Evolutionary conservation across 1,284 basidiomycete genomes (phyloP).

Genomic region (Malassezia arunalokei): DNA sequence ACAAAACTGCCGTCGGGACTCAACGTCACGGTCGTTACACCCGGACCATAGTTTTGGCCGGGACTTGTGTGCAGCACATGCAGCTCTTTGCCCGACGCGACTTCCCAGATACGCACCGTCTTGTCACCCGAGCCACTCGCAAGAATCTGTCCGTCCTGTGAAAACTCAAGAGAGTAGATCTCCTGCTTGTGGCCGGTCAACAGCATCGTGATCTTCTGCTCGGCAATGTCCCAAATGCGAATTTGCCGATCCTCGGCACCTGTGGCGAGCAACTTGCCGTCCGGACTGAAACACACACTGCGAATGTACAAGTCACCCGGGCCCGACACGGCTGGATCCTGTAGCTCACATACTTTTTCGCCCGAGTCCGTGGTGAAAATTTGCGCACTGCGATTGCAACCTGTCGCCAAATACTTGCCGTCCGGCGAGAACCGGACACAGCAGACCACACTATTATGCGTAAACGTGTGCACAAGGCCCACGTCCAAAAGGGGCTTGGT

Average conservation of each 20-base stretch:
- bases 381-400: slow-evolving; percentile 78
- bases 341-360: slow-evolving; percentile 55
- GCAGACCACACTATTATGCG: slow-evolving; percentile 76
- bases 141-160: slow-evolving; percentile 64
- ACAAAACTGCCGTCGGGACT: slow-evolving; percentile 68
- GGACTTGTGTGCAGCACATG: slow-evolving; percentile 43
- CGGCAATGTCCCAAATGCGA: slow-evolving; percentile 63
- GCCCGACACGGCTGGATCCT: slow-evolving; percentile 51
- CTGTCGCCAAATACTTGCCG: slow-evolving; percentile 75
- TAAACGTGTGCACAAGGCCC: slow-evolving; percentile 72
- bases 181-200: slow-evolving; percentile 78
- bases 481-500: slow-evolving; percentile 72
- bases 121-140: slow-evolving; percentile 82
- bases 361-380: slow-evolving; percentile 81
- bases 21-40: slow-evolving; percentile 62
- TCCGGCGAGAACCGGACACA: slow-evolving; percentile 81
- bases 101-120: slow-evolving; percentile 79
- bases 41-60: slow-evolving; percentile 51
- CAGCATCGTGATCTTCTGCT: slow-evolving; percentile 53
- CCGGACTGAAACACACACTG: slow-evolving; percentile 42
- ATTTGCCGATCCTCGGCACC: slow-evolving; percentile 45
- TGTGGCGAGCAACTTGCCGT: slow-evolving; percentile 41
- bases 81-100: slow-evolving; percentile 52
- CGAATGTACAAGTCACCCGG: slow-evolving; percentile 41
- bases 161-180: slow-evolving; percentile 76